These are phyloP conservation scores for Salmacisia buchloeana DNA, from an alignment of 1,284 basidiomycete genomes.

Conservation along the genomic window DNA sequence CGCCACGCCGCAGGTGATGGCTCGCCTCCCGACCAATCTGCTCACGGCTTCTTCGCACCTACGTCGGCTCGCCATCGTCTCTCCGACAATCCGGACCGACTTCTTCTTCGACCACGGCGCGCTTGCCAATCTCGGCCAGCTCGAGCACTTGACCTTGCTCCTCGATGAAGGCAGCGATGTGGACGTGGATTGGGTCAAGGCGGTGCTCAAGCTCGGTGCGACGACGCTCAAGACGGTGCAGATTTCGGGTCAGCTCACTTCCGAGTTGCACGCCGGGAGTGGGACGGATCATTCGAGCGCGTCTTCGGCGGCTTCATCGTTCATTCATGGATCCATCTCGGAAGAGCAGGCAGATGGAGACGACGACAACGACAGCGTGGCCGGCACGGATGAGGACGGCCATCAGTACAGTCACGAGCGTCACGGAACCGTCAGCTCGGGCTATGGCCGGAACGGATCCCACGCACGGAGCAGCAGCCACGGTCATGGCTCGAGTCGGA, in stretches of 20 bases:
- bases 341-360: not conserved
- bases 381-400: too few relatives aligned
- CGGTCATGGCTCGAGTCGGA: too few relatives aligned
- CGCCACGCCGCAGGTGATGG: not conserved
- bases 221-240: not conserved
- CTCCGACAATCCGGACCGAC: not conserved
- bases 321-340: too few relatives aligned
- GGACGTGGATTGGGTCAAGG: too few relatives aligned
- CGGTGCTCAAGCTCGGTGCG: not conserved
- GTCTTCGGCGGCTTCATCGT: too few relatives aligned
- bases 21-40: not conserved
- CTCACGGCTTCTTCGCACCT: not conserved
- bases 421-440: too few relatives aligned
- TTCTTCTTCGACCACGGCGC: not conserved
- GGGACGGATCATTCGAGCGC: too few relatives aligned
- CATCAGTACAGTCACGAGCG: too few relatives aligned
- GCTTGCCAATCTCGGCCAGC: not conserved
- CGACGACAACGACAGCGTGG: too few relatives aligned
- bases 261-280: not conserved
- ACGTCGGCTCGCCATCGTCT: not conserved
- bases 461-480: not conserved
- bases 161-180: too few relatives aligned
- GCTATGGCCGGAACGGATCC: too few relatives aligned
- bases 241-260: not conserved
- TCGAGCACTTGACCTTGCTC: not conserved